Evolutionary conservation across 345 rosid genomes (phyloP), one percentile per base, ranked within the genome.

Genomic region (Eucalyptus marginata): DNA sequence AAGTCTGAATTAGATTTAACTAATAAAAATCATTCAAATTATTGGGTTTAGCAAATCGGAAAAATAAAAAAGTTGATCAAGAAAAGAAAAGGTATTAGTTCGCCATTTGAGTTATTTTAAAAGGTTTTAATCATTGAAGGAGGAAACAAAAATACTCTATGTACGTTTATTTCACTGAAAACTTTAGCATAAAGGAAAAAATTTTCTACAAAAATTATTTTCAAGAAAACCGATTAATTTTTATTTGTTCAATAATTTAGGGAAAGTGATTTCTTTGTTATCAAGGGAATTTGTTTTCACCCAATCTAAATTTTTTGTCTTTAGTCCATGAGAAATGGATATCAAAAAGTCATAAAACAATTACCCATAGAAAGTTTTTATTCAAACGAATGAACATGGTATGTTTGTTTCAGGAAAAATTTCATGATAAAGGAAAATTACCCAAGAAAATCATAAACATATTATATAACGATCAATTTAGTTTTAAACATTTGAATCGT

Each of bases 401-500:
- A 31, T 66, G 2, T 66, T 66, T 66, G 40, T 3, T 52, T 52
- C 0, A 18, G 25, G 58, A 18, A 52, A 64, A 29, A 15, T 4
- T 64, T n/a, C 76, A 64, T 64, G 36, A 29, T 64, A 64, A n/a
- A 14, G 31, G 9, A 64, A n/a, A 64, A 29, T 29, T 13, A 29
- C 12, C 62, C 29, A 7, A 13, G 18, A 64, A 64, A 64, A 64
- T n/a, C 4, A 4, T 62, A 13, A 59, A 59, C 8, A 12, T 13
- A 64, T 64, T 2, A n/a, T 64, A n/a, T 2, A 5, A 12, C 0
- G 36, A 4, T 14, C 3, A 29, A 13, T 29, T 13, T 29, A 7
- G 0, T 13, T 0, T 0, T 64, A 64, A 64, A n/a, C 18, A 13
- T n/a, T 64, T 14, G 0, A n/a, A 62, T 64, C 4, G 1, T 64